Conservation (phyloP, 768 basidiomycete genomes). For the Termitomyces sp. region DNA sequence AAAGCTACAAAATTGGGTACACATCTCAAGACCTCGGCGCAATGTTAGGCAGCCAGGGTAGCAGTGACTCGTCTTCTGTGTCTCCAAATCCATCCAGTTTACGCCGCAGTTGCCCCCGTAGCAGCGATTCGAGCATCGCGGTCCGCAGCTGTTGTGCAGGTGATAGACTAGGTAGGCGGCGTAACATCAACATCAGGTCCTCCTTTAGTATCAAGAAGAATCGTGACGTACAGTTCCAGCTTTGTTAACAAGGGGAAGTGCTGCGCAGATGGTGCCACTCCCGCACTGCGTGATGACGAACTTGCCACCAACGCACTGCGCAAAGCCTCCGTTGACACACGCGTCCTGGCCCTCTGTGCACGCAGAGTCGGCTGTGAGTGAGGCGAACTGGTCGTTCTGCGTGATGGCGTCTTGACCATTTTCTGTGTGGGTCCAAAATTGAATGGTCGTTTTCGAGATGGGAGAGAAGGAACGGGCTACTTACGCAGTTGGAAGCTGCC, state of each 20-base stretch:
- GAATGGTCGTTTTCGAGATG: neutral
- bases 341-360: conserved; percentile 19
- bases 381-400: conserved; percentile 20
- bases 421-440: neutral
- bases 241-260: conserved; percentile 24
- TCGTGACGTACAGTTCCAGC: conserved; percentile 18
- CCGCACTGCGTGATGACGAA: conserved; percentile 23
- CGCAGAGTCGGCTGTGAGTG: conserved; percentile 17
- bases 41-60: neutral
- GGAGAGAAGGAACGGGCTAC: neutral
- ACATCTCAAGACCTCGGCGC: neutral
- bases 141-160: conserved; percentile 14
- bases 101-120: conserved; percentile 8
- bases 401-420: conserved; percentile 17
- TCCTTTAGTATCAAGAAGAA: neutral
- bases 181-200: neutral
- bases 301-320: conserved; percentile 19
- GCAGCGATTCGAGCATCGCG: conserved; percentile 17
- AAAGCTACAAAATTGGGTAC: neutral
- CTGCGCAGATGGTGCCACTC: conserved; percentile 23
- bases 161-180: conserved; percentile 7
- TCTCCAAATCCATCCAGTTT: neutral
- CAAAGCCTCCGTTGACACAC: conserved; percentile 18
- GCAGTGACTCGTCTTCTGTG: neutral
- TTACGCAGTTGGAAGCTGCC: conserved; percentile 8